phyloP scores from a whole-genome alignment of 208 protist species.

The Crithidia bombi region DNA sequence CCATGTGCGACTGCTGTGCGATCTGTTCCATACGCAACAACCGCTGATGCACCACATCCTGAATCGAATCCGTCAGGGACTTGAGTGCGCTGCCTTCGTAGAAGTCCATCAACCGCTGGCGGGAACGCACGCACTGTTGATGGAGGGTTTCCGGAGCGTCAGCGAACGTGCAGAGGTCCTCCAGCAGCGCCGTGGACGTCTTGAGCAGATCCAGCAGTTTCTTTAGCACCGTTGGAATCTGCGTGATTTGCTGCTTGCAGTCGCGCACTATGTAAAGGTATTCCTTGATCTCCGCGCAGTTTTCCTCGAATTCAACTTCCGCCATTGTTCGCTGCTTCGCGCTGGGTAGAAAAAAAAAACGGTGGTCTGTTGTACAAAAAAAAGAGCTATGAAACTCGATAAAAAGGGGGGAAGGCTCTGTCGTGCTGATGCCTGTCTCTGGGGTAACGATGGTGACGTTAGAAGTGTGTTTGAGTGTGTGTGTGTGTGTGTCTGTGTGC shows the following conservation, averaged over 20 bases:
- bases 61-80: constrained; percentile 10
- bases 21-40: constrained; percentile 17
- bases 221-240: constrained; percentile 2
- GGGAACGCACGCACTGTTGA: constrained; percentile 7
- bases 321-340: neutral
- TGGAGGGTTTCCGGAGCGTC: constrained; percentile 2
- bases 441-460: no score
- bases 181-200: constrained; percentile 17
- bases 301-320: constrained; percentile 15
- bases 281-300: constrained; percentile 18
- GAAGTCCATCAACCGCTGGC: constrained; percentile 16
- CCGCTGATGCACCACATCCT: constrained; percentile 16
- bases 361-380: no score
- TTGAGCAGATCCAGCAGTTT: constrained; percentile 11
- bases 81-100: constrained; percentile 14
- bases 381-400: neutral
- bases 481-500: no score
- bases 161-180: constrained; percentile 17
- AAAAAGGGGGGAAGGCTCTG: no score
- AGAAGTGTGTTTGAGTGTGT: no score
- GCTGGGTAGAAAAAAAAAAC: no score
- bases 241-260: constrained; percentile 14
- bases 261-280: constrained; percentile 11
- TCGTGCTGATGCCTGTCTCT: no score
- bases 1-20: constrained; percentile 6